Conservation (phyloP, 1,284 basidiomycete genomes). For the Microbotryum intermedium region DNA sequence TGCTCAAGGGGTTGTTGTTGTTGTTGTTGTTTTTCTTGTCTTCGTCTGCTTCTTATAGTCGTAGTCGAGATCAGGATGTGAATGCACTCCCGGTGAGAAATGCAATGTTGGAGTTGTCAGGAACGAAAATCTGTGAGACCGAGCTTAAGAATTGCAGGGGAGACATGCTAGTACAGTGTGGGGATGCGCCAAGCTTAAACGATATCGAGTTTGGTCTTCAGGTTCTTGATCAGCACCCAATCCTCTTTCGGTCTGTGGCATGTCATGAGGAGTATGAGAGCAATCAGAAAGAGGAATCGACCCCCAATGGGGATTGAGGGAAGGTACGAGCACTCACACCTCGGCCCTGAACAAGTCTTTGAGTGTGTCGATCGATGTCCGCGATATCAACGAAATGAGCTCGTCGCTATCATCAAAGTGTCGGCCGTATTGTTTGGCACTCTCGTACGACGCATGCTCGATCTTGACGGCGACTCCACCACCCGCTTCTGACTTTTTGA, state of each 20-base stretch:
- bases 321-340: conserved; percentile 5
- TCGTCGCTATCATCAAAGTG: conserved; percentile 81
- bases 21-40: background rate
- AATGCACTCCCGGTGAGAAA: no score
- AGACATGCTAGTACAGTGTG: no score
- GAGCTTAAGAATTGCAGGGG: no score
- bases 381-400: conserved; percentile 77
- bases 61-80: no score
- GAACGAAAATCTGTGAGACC: no score
- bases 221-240: conserved; percentile 84
- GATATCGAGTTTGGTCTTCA: conserved; percentile 67
- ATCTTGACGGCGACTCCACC: conserved; percentile 98
- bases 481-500: conserved; percentile 88
- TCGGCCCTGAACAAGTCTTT: conserved; percentile 51
- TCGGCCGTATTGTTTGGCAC: conserved; percentile 79
- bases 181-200: conserved; percentile 19
- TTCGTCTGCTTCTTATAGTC: background rate
- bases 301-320: background rate
- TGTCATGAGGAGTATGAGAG: conserved; percentile 1
- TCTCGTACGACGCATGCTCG: conserved; percentile 92
- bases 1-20: no score
- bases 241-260: conserved; percentile 81
- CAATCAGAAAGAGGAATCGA: conserved; percentile 16
- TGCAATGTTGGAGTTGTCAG: no score
- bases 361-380: conserved; percentile 87